Evolutionary conservation across 164 flowering plant genomes (phyloP).

Genomic region (Liquidambar formosana): DNA sequence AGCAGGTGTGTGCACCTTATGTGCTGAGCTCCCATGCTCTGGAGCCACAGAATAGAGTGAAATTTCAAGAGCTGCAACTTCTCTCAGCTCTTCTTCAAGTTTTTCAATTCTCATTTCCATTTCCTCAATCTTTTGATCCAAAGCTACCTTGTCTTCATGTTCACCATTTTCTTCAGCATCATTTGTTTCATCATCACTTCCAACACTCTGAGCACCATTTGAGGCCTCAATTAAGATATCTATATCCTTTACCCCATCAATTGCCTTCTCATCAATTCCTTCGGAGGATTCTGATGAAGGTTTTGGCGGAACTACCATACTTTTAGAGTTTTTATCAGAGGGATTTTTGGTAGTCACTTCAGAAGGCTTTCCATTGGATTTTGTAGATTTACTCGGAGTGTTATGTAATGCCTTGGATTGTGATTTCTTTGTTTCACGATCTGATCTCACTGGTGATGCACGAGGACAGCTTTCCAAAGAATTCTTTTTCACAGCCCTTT

Average conservation of each 20-base stretch:
- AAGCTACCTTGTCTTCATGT: conserved; percentile 39
- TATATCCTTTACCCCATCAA: conserved; percentile 52
- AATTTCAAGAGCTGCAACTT: conserved; percentile 94
- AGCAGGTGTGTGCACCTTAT: conserved; percentile 97
- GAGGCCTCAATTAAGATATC: conserved; percentile 58
- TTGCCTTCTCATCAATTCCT: conserved; percentile 47
- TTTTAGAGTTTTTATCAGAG: conserved; percentile 28
- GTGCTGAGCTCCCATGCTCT: conserved; percentile 98
- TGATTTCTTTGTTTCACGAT: conserved; percentile 29
- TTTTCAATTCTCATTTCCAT: conserved; percentile 79
- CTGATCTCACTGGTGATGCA: conserved; percentile 32
- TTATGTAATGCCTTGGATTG: conserved; percentile 25
- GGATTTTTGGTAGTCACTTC: conserved; percentile 22
- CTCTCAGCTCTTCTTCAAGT: conserved; percentile 93
- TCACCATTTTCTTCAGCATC: conserved; percentile 44
- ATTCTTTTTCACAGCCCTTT: conserved; percentile 26
- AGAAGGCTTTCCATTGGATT: conserved; percentile 25
- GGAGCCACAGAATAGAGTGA: conserved; percentile 92
- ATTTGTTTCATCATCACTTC: conserved; percentile 53
- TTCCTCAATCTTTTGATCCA: conserved; percentile 57
- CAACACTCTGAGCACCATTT: conserved; percentile 47
- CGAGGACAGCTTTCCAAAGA: conserved; percentile 22
- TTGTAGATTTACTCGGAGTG: conserved; percentile 40
- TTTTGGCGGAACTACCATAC: conserved; percentile 37
- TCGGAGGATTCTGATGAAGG: conserved; percentile 70